A percentile compares a stretch with the other conserved stretches of the same genome.
These are phyloP conservation scores for Physcomitrium patens DNA, from an alignment of 225 moss, liverwort and hornwort species.

Conservation along the genomic window DNA sequence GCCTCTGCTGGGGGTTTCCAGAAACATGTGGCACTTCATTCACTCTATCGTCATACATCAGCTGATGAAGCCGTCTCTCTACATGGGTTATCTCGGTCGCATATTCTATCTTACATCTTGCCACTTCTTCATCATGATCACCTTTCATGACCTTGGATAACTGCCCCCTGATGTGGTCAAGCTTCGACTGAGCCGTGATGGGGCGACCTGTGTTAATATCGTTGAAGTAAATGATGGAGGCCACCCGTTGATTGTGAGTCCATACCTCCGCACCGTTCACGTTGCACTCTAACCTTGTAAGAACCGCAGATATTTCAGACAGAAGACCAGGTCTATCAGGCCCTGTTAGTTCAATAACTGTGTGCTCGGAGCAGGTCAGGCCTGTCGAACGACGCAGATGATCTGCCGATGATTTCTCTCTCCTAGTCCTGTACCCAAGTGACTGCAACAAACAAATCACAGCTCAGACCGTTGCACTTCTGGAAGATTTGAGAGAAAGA, in stretches of 20 bases:
- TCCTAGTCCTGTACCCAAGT: slow-evolving; percentile 44
- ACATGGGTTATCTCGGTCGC: slow-evolving; percentile 50
- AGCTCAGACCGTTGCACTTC: neutral
- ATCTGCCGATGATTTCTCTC: slow-evolving; percentile 47
- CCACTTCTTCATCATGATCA: slow-evolving; percentile 33
- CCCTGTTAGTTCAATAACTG: slow-evolving; percentile 60
- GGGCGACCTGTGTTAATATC: slow-evolving; percentile 42
- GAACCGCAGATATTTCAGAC: slow-evolving; percentile 54
- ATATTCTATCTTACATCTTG: slow-evolving; percentile 48
- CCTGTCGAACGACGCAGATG: slow-evolving; percentile 42
- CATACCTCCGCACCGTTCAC: slow-evolving; percentile 67
- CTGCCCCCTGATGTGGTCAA: slow-evolving; percentile 42
- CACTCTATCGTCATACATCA: slow-evolving; percentile 50
- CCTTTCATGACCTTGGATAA: slow-evolving; percentile 53
- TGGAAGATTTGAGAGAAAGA: fast-evolving
- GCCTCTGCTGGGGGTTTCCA: slow-evolving; percentile 1
- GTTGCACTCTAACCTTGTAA: slow-evolving; percentile 51
- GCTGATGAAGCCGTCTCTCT: slow-evolving; percentile 55
- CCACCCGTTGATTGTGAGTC: slow-evolving; percentile 61
- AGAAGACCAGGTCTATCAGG: slow-evolving; percentile 56
- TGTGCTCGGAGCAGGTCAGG: slow-evolving; percentile 37
- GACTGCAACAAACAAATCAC: slow-evolving; percentile 32
- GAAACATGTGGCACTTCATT: slow-evolving; percentile 21
- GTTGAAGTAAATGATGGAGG: slow-evolving; percentile 56
- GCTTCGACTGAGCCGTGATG: slow-evolving; percentile 29